phyloP scores from a whole-genome alignment of 768 basidiomycete genomes.

The Scleroderma citrinum region DNA sequence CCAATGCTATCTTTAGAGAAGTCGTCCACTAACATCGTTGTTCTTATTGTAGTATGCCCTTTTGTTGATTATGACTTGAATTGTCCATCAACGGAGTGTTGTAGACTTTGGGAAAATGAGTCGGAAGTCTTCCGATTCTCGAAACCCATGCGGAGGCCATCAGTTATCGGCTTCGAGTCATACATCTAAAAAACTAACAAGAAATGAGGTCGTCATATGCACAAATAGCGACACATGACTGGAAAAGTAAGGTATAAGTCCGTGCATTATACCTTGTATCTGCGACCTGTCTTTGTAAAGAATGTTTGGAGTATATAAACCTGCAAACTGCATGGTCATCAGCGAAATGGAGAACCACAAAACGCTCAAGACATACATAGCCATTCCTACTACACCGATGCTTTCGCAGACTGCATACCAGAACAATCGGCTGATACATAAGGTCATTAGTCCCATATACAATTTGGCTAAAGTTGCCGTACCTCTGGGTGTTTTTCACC shows the following conservation, averaged over 20 bases:
- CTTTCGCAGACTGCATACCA: constrained; percentile 90
- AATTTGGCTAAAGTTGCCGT: neutral
- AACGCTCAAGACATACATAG: constrained; percentile 53
- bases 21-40: no score
- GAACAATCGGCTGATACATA: constrained; percentile 64
- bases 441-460: neutral
- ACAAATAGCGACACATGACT: neutral
- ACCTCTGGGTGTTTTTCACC: constrained; percentile 89
- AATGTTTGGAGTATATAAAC: constrained; percentile 93
- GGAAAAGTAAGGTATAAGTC: neutral
- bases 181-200: no score
- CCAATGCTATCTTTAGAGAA: no score
- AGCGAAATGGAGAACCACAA: constrained; percentile 6
- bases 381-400: constrained; percentile 76
- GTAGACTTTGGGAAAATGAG: no score
- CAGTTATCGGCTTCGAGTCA: no score
- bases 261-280: constrained; percentile 71
- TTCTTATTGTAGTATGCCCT: no score
- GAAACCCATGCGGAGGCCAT: no score
- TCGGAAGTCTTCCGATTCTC: no score
- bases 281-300: constrained; percentile 90
- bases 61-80: no score
- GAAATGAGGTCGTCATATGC: no score
- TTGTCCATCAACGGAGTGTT: no score
- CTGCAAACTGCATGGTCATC: constrained; percentile 53